Conservation (phyloP, 768 basidiomycete species). For the Trametes villosa region DNA sequence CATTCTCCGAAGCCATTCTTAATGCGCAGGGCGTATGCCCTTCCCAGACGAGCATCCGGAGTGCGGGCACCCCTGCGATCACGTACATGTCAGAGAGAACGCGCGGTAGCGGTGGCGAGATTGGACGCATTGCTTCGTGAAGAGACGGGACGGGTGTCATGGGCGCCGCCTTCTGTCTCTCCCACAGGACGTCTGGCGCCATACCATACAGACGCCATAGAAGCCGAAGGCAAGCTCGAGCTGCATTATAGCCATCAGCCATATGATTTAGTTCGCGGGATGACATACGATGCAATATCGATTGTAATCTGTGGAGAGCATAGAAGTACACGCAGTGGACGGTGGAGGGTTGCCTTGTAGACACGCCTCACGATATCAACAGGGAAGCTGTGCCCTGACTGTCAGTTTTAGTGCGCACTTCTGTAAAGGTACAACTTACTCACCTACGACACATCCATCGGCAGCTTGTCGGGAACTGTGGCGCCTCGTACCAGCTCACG, state of each 20-base stretch:
- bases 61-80: slow-evolving; percentile 3
- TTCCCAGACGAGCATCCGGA: neutral
- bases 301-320: too few species aligned
- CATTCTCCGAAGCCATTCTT: neutral
- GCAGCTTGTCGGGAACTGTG: neutral
- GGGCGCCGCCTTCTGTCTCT: too few species aligned
- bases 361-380: neutral
- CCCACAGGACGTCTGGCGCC: too few species aligned
- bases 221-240: too few species aligned
- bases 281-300: too few species aligned
- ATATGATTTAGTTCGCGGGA: too few species aligned
- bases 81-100: neutral
- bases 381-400: neutral
- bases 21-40: neutral
- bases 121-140: neutral
- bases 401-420: neutral
- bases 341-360: neutral
- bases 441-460: neutral
- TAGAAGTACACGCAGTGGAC: neutral
- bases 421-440: neutral
- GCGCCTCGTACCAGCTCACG: slow-evolving; percentile 8
- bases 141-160: neutral
- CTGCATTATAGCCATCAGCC: too few species aligned
- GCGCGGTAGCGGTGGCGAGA: neutral
- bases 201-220: too few species aligned